phyloP scores from a whole-genome alignment of 202 grass and related monocot species.

The Saccharum hybrid region DNA sequence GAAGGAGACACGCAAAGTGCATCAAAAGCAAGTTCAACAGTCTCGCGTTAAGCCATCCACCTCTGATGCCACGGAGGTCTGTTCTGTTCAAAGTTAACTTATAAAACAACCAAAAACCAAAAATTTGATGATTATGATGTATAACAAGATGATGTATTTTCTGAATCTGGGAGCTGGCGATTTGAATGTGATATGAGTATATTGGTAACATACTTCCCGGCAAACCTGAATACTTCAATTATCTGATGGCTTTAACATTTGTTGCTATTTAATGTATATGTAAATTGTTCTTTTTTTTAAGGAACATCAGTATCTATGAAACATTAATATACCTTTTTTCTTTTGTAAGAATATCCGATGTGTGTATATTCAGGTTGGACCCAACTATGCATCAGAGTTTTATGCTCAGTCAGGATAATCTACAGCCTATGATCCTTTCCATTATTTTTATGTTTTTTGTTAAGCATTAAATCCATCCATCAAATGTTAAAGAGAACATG shows the following conservation, averaged over 20 bases:
- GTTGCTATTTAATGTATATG: background rate
- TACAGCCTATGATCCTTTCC: background rate
- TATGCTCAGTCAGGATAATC: conserved; percentile 1
- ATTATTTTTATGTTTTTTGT: background rate
- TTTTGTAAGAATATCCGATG: background rate
- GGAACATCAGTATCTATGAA: background rate
- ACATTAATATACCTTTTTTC: background rate
- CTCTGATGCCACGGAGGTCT: conserved; percentile 49
- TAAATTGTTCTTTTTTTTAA: background rate
- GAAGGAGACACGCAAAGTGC: conserved; percentile 48
- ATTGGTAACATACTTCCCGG: conserved; percentile 1
- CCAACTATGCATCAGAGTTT: background rate
- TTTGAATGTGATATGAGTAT: conserved; percentile 17
- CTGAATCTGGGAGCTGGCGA: conserved; percentile 1
- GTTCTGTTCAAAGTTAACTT: conserved; percentile 21
- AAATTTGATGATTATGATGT: conserved; percentile 17
- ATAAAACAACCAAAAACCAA: conserved; percentile 15
- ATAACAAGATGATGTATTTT: background rate
- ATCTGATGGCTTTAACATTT: conserved; percentile 2
- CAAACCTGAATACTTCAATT: conserved; percentile 31
- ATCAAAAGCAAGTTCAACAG: conserved; percentile 47
- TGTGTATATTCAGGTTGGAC: background rate
- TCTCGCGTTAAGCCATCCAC: conserved; percentile 43
- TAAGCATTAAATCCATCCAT: background rate
- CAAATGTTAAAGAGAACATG: background rate